A percentile compares a stretch with the other conserved stretches of the same genome.
Evolutionary conservation across 495 filamentous ascomycete species (phyloP).

Genomic region (Penicillium salamii): DNA sequence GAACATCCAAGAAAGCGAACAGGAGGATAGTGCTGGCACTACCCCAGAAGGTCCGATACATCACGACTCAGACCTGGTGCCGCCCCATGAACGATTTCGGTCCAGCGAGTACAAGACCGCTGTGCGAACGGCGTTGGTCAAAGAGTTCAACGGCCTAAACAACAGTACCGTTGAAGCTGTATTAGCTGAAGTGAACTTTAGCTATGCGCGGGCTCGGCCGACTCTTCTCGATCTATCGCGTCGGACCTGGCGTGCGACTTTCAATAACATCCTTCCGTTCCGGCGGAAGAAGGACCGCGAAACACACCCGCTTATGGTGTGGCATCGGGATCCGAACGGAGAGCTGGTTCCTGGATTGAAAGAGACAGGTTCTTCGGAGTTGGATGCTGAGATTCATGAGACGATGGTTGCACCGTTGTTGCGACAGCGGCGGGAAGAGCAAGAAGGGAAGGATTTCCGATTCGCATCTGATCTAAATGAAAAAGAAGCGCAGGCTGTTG

Average conservation of each 20-base stretch:
- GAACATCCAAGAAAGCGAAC: slow-evolving; percentile 43
- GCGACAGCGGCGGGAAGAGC: slow-evolving; percentile 49
- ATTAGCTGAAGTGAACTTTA: slow-evolving; percentile 86
- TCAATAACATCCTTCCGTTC: slow-evolving; percentile 70
- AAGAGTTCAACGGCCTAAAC: slow-evolving; percentile 81
- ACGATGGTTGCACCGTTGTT: slow-evolving; percentile 65
- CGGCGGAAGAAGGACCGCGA: slow-evolving; percentile 59
- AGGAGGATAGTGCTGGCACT: slow-evolving; percentile 1
- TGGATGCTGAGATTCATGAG: slow-evolving; percentile 75
- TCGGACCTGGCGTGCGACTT: slow-evolving; percentile 82
- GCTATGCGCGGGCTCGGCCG: slow-evolving; percentile 73
- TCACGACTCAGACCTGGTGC: slow-evolving; percentile 38
- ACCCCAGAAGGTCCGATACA: slow-evolving; percentile 1
- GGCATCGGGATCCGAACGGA: slow-evolving; percentile 51
- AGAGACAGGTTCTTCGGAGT: slow-evolving; percentile 69
- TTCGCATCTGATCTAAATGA: slow-evolving; percentile 70
- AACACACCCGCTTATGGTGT: slow-evolving; percentile 62
- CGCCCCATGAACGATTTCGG: slow-evolving; percentile 71
- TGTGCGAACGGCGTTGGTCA: slow-evolving; percentile 56
- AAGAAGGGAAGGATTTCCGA: slow-evolving; percentile 57
- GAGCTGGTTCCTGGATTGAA: slow-evolving; percentile 58
- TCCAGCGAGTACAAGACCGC: slow-evolving; percentile 68
- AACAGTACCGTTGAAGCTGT: slow-evolving; percentile 82
- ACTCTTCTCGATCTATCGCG: slow-evolving; percentile 70
- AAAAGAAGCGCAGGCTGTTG: slow-evolving; percentile 66